phyloP scores from a whole-genome alignment of 306 rosid genomes.

The Astragalus membranaceus region DNA sequence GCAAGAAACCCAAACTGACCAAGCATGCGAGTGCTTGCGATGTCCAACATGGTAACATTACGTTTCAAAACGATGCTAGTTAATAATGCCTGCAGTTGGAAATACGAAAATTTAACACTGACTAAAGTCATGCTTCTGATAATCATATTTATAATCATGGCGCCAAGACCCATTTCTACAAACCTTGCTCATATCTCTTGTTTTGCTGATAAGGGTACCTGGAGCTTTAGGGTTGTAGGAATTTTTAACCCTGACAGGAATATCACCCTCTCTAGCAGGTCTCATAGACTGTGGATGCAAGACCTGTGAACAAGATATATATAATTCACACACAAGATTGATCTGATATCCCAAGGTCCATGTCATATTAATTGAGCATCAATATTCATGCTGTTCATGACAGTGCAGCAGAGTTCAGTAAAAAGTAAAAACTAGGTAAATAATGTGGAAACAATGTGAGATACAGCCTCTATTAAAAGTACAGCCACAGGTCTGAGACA shows the following conservation, averaged over 20 bases:
- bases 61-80: constrained; percentile 93
- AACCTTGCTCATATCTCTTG: constrained; percentile 92
- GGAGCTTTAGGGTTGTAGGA: constrained; percentile 95
- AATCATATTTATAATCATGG: constrained; percentile 12
- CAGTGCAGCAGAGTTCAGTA: neutral
- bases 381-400: neutral
- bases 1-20: constrained; percentile 96
- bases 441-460: neutral
- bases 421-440: neutral
- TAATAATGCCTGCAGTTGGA: constrained; percentile 63
- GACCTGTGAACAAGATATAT: constrained; percentile 48
- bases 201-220: constrained; percentile 80
- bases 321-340: neutral
- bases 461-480: neutral
- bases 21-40: constrained; percentile 95
- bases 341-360: neutral
- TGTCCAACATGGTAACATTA: constrained; percentile 94
- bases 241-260: constrained; percentile 96
- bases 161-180: constrained; percentile 18
- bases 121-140: neutral
- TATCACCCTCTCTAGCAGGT: constrained; percentile 95
- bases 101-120: constrained; percentile 15
- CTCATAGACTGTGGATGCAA: constrained; percentile 99
- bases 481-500: neutral
- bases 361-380: neutral